Conservation (phyloP, 1,284 basidiomycete genomes). For the Psilocybe mexicana region DNA sequence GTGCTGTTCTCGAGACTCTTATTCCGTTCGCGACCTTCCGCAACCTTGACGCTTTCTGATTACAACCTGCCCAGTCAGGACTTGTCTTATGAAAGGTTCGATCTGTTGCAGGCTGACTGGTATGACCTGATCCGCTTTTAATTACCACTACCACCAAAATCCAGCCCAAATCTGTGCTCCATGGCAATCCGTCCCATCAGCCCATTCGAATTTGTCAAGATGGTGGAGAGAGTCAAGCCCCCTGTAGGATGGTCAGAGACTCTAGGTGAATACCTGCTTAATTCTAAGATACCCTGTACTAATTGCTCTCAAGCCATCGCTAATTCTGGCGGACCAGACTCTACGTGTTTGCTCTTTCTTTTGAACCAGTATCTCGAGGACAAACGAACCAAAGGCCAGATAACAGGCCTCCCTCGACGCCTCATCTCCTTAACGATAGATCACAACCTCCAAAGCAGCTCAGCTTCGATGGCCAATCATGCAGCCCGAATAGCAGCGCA, state of each 20-base stretch:
- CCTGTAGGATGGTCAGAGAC: constrained; percentile 40
- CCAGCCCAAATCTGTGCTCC: not conserved
- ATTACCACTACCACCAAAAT: too few relatives aligned
- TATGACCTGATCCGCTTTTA: too few relatives aligned
- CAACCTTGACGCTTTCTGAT: too few relatives aligned
- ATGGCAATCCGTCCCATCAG: constrained; percentile 33
- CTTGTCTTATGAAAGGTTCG: too few relatives aligned
- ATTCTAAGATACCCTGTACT: not conserved
- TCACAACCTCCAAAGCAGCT: constrained; percentile 62
- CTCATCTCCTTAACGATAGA: constrained; percentile 67
- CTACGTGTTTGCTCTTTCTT: constrained; percentile 72
- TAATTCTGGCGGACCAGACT: constrained; percentile 80
- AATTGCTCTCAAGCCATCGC: constrained; percentile 55
- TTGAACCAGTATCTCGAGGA: constrained; percentile 44
- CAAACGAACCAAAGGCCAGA: not conserved
- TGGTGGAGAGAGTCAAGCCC: constrained; percentile 40
- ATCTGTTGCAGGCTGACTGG: too few relatives aligned
- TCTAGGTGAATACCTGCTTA: constrained; percentile 37
- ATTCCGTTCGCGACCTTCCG: too few relatives aligned
- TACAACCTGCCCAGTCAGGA: too few relatives aligned
- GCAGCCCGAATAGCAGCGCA: constrained; percentile 43
- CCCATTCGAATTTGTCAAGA: constrained; percentile 43
- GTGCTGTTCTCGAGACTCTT: too few relatives aligned
- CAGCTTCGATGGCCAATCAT: constrained; percentile 52
- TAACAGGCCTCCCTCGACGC: constrained; percentile 23